These are phyloP conservation scores for Hanseniaspora guilliermondii DNA, from an alignment of 805 yeast genomes.

Conservation along the genomic window DNA sequence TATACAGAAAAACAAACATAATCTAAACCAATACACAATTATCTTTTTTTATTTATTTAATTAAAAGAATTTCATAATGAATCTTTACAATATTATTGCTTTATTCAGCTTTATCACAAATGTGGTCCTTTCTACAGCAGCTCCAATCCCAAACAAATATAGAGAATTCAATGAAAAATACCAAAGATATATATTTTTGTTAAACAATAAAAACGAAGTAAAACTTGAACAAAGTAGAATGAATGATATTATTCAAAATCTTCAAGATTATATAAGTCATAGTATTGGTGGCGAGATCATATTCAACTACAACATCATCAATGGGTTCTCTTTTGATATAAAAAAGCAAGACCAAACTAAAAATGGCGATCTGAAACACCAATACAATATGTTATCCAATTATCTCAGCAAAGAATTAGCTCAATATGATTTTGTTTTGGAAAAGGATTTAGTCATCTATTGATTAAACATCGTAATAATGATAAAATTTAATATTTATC, in stretches of 20 bases:
- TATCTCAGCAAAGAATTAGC: not conserved
- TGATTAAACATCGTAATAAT: not conserved
- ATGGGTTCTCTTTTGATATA: constrained; percentile 7
- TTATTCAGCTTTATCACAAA: not conserved
- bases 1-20: not conserved
- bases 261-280: not conserved
- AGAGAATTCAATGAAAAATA: not conserved
- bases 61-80: not conserved
- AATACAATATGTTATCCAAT: not conserved
- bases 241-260: not conserved
- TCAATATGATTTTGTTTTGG: not conserved
- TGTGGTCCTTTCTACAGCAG: not conserved
- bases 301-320: not conserved
- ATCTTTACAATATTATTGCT: not conserved
- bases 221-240: not conserved
- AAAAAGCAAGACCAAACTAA: not conserved
- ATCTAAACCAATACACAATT: not conserved
- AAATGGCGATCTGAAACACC: not conserved
- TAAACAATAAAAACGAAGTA: not conserved
- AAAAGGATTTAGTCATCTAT: not conserved
- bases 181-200: not conserved
- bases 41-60: too few relatives aligned
- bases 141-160: not conserved
- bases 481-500: too few relatives aligned
- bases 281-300: not conserved